A percentile compares a stretch with the other conserved stretches of the same genome.
Evolutionary conservation across 164 flowering plant species (phyloP).

Genomic region (Platanus orientalis): DNA sequence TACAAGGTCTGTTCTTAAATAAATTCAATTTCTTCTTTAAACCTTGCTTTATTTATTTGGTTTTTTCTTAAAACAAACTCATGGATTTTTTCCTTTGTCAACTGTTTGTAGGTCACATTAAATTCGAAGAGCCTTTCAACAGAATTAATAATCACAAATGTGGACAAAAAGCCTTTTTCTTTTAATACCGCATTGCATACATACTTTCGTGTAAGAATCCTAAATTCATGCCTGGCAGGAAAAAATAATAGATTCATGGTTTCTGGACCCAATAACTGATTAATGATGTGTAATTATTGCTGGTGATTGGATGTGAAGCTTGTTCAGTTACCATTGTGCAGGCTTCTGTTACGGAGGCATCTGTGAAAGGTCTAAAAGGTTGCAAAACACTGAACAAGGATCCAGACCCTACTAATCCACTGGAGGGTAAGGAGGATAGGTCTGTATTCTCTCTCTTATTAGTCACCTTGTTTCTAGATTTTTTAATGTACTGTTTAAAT

Average conservation of each 20-base stretch:
- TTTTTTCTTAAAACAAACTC: constrained; percentile 4
- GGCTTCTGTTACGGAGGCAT: constrained; percentile 70
- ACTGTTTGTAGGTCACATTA: constrained; percentile 58
- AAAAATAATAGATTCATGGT: neutral
- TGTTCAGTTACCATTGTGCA: constrained; percentile 23
- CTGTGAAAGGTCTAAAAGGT: constrained; percentile 82
- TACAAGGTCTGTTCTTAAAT: constrained; percentile 53
- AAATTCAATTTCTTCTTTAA: neutral
- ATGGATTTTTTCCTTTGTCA: neutral
- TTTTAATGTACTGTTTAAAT: no score
- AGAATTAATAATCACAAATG: constrained; percentile 64
- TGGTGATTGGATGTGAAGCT: neutral
- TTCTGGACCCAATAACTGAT: neutral
- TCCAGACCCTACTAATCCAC: constrained; percentile 82
- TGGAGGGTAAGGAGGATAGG: constrained; percentile 85
- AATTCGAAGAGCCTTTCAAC: constrained; percentile 71
- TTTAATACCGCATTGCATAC: constrained; percentile 88
- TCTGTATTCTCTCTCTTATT: constrained; percentile 19
- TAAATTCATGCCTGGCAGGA: neutral
- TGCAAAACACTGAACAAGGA: constrained; percentile 91
- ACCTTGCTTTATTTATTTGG: neutral
- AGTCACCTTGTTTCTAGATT: no score
- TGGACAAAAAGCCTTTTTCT: constrained; percentile 68
- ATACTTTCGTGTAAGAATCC: constrained; percentile 72
- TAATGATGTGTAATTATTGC: neutral